Percentiles rank a stretch among this genome's conserved stretches.
These are phyloP conservation scores for Calycina herbarum DNA, from an alignment of 2,329 filamentous ascomycete genomes.

Conservation along the genomic window DNA sequence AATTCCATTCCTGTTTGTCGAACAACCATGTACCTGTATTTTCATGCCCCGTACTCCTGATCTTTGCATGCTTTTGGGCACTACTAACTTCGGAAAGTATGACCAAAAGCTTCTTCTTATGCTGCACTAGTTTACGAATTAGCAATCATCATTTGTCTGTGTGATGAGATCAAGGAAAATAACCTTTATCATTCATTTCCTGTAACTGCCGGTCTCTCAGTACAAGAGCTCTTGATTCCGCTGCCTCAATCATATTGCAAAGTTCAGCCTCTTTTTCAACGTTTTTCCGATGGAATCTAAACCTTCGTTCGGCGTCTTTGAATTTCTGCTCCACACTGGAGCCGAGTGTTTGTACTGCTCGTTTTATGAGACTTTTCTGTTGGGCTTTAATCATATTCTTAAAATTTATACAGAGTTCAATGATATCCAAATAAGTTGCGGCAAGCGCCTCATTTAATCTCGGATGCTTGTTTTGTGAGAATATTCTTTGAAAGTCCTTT, in stretches of 20 bases:
- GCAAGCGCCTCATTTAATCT: constrained; percentile 19
- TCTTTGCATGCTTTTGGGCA: constrained; percentile 15
- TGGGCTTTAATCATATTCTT: constrained; percentile 15
- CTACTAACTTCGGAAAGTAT: constrained; percentile 17
- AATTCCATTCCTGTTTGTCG: constrained; percentile 7
- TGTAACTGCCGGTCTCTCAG: not conserved
- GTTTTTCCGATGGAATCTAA: constrained; percentile 19
- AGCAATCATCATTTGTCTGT: not conserved
- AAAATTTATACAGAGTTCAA: constrained; percentile 22
- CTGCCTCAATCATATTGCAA: constrained; percentile 23
- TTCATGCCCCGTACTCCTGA: constrained; percentile 15
- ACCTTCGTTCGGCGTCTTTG: constrained; percentile 18
- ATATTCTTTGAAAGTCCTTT: constrained; percentile 23
- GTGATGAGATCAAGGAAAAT: not conserved
- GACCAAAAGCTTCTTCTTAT: constrained; percentile 6
- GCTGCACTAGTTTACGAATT: not conserved
- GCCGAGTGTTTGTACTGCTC: constrained; percentile 17
- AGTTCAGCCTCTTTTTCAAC: constrained; percentile 19
- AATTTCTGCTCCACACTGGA: constrained; percentile 9
- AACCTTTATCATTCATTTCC: not conserved
- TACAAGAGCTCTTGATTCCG: constrained; percentile 15
- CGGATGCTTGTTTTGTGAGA: constrained; percentile 17
- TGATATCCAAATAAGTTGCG: constrained; percentile 24
- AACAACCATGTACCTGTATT: constrained; percentile 21
- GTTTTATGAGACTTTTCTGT: constrained; percentile 13